Percentiles rank a stretch among this genome's conserved stretches.
Evolutionary conservation across 306 rosid genomes (phyloP).

Genomic region (Casuarina glauca): DNA sequence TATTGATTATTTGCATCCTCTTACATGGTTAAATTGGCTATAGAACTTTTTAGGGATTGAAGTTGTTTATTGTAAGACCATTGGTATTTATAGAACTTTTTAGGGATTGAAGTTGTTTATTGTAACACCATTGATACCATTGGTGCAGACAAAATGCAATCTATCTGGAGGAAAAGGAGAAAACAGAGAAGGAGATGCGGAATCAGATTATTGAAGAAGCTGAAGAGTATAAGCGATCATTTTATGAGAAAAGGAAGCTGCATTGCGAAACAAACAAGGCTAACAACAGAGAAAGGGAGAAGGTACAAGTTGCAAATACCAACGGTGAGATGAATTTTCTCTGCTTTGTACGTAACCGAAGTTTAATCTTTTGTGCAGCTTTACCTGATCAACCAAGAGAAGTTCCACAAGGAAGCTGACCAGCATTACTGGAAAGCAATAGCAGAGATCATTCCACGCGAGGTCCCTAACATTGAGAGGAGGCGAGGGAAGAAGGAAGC

Average conservation of each 20-base stretch:
- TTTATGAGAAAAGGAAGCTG: slow-evolving; percentile 75
- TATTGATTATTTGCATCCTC: not conserved
- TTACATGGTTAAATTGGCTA: not conserved
- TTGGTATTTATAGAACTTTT: not conserved
- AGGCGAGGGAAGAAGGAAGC: slow-evolving; percentile 86
- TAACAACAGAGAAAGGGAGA: slow-evolving; percentile 81
- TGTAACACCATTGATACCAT: not conserved
- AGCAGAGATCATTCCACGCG: slow-evolving; percentile 83
- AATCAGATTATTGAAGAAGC: slow-evolving; percentile 86
- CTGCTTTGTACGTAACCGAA: too few species aligned
- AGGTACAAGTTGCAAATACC: slow-evolving; percentile 39
- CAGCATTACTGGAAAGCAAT: slow-evolving; percentile 93
- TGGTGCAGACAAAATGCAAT: slow-evolving; percentile 65
- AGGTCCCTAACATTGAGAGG: slow-evolving; percentile 91
- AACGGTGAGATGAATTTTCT: too few species aligned
- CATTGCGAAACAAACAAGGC: slow-evolving; percentile 67
- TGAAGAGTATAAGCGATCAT: slow-evolving; percentile 71
- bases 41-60: not conserved
- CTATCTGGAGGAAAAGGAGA: slow-evolving; percentile 85
- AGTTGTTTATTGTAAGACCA: slow-evolving; percentile 6
- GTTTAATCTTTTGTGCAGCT: slow-evolving; percentile 41
- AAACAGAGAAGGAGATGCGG: slow-evolving; percentile 77
- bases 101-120: slow-evolving; percentile 4
- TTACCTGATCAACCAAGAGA: slow-evolving; percentile 74
- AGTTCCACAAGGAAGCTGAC: slow-evolving; percentile 95